Percentiles rank a stretch among this genome's conserved stretches.
phyloP scores from a whole-genome alignment of 768 basidiomycete genomes.

The Trametes maxima region DNA sequence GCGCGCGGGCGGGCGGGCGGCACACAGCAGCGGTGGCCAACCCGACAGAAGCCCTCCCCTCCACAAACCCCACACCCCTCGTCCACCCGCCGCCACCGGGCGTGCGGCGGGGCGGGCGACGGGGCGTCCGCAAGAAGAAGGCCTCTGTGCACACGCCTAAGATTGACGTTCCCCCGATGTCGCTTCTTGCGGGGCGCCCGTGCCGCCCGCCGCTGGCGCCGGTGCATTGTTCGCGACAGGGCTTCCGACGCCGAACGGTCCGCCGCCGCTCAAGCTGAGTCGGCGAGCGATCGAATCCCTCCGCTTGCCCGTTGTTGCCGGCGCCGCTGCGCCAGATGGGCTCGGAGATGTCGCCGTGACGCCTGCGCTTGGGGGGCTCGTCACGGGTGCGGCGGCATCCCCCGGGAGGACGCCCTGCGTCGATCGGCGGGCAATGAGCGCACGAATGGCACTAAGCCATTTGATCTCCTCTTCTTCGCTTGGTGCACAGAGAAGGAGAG shows the following conservation, averaged over 20 bases:
- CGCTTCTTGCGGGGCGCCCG: constrained; percentile 25
- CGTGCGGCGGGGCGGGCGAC: not conserved
- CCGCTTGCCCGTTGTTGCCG: constrained; percentile 22
- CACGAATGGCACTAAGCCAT: constrained; percentile 94
- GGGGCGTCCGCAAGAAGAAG: not conserved
- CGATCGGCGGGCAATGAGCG: constrained; percentile 76
- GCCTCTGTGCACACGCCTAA: constrained; percentile 10
- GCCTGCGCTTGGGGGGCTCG: constrained; percentile 8
- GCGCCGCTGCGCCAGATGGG: not conserved
- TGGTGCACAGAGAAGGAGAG: constrained; percentile 88
- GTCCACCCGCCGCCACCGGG: not conserved
- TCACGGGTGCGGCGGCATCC: constrained; percentile 26
- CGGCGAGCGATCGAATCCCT: constrained; percentile 35
- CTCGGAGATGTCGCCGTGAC: not conserved
- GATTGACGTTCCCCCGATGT: constrained; percentile 31
- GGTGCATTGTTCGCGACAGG: not conserved
- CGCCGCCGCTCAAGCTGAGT: constrained; percentile 36
- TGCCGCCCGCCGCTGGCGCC: not conserved
- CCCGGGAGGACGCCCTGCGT: constrained; percentile 38
- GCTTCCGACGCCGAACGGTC: constrained; percentile 23
- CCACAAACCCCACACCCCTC: not conserved
- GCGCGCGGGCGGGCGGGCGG: not conserved
- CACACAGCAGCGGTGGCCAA: not conserved
- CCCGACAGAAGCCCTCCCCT: not conserved
- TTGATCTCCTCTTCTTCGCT: constrained; percentile 98